Base-by-base conservation (phyloP, 352 stramenopile genomes). In the Phytophthora sp. region DNA sequence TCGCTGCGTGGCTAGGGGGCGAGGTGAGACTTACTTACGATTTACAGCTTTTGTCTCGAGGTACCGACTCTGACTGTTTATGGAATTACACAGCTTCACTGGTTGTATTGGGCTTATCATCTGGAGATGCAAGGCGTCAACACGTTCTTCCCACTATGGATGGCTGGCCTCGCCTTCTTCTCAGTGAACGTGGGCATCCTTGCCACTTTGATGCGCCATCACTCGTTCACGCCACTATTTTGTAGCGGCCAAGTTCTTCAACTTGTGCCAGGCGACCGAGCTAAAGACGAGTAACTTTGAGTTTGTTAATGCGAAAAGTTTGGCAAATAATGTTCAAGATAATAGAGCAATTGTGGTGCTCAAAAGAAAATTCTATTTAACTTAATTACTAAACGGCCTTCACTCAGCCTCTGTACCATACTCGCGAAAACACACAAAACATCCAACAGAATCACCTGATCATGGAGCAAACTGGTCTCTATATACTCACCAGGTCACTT, bases 121-220 rank as follows among this genome's bases (percentile, higher is more conserved):
- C 71, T 98, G 47, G 93, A 98, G 62, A 97, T 98, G 79, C 76
- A 90, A 70, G 92, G 92, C 47, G 36, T 80, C 33, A 96, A 96
- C 65, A 97, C 86, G 13, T 98, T 97, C 60, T 85, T 96, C 29
- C 67, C 63, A 21, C 70, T 98, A 16, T 98, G 94, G 94, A 23
- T 96, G 13, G 82, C 84, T 7, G 89, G 89, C 0, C 70, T 98
- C 23, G 46, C 76, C n/a, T 97, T 98, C 79, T 98, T 98, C 60
- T 66, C 73, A 0, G 86, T 91, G 20, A 98, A 98, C 52, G 74
- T 96, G 13, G 71, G 61, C 24, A 82, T 97, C 58, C 74, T 97
- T 46, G 74, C 80, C 27, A 90, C 73, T 29, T 58, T 96, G 7
- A 95, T 94, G 74, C 63, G 38, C 2, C 65, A 90, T 41, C 86